Evolutionary conservation across 2,329 filamentous ascomycete species (phyloP).

Genomic region (Dendryphion nanum): DNA sequence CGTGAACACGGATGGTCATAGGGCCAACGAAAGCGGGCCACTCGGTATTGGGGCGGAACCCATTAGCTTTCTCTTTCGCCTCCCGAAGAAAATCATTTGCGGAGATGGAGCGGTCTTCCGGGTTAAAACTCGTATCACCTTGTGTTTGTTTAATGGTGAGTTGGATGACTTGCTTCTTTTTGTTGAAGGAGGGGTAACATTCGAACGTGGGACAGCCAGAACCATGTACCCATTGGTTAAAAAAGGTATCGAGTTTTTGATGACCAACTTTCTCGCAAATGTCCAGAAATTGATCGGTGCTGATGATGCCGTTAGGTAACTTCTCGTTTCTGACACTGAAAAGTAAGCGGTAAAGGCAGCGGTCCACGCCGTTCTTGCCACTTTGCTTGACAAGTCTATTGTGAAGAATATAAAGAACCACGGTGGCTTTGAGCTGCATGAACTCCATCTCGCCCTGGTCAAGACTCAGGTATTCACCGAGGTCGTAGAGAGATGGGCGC

Average conservation of each 20-base stretch:
- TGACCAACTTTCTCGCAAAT: conserved; percentile 87
- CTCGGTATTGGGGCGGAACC: conserved; percentile 66
- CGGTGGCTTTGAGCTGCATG: conserved; percentile 82
- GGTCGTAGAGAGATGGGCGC: conserved; percentile 76
- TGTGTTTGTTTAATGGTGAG: conserved; percentile 74
- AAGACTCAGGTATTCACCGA: conserved; percentile 74
- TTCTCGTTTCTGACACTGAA: conserved; percentile 82
- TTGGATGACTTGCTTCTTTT: conserved; percentile 93
- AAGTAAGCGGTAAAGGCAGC: conserved; percentile 83
- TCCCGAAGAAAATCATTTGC: conserved; percentile 79
- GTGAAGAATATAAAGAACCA: conserved; percentile 92
- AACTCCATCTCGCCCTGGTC: conserved; percentile 88
- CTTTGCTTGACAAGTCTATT: conserved; percentile 86
- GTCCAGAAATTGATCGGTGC: conserved; percentile 74
- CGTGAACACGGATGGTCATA: conserved; percentile 97
- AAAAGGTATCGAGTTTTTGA: conserved; percentile 84
- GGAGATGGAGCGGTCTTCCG: conserved; percentile 49
- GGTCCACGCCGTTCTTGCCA: conserved; percentile 76
- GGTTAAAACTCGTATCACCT: conserved; percentile 23
- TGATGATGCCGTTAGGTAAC: conserved; percentile 67
- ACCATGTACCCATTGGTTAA: conserved; percentile 87
- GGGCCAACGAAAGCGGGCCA: conserved; percentile 88
- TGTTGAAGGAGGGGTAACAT: conserved; percentile 90
- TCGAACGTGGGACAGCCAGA: conserved; percentile 86
- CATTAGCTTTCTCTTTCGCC: conserved; percentile 73